Evolutionary conservation across 768 basidiomycete genomes (phyloP), one percentile per base, ranked within the genome.

Genomic region (Lepiota venenata): DNA sequence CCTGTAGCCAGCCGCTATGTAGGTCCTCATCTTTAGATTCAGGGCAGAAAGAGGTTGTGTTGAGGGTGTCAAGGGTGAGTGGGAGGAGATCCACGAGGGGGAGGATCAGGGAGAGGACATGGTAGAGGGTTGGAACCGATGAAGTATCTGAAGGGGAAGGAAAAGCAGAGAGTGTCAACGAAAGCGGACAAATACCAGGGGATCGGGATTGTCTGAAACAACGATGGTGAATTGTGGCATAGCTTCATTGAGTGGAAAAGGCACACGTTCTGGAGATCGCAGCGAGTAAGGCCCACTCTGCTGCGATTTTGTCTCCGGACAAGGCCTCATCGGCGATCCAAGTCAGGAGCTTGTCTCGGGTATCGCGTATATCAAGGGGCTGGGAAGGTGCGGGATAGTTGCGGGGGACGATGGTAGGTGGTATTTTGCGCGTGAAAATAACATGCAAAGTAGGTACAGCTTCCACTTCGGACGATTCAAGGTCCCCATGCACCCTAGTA

Each of bases 271-370:
- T 77, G 25, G 84, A 75, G 14, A 87, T 74, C 42, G 75, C 63
- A 40, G 77, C 71, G 22, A 92, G 71, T 4, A 93, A 71, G 6
- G 88, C 73, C 86, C 87, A 91, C 68, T 91, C 85, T 20, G 90
- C 88, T 1, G 84, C 84, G 18, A 80, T 72, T 27, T 61, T 66
- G 62, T 93, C 91, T 3, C 87, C 85, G 0, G 76, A 86, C 3
- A 93, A 73, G 10, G 76, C 82, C 62, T 88, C 82, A 20, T 76
- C 68, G 0, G 90, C 87, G 46, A 93, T 79, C 91, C 91, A 93
- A 0, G 70, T 57, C 37, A 92, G 74, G 15, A 93, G 71, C 42
- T 84, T 78, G 7, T 74, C 63, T 36, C 86, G 74, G 14, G 82
- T 54, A 4, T 63, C 59, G 12, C 61, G 40, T 12, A 63, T 53